These are phyloP conservation scores for Candida krabiensis DNA, from an alignment of 805 yeast species.

Conservation along the genomic window DNA sequence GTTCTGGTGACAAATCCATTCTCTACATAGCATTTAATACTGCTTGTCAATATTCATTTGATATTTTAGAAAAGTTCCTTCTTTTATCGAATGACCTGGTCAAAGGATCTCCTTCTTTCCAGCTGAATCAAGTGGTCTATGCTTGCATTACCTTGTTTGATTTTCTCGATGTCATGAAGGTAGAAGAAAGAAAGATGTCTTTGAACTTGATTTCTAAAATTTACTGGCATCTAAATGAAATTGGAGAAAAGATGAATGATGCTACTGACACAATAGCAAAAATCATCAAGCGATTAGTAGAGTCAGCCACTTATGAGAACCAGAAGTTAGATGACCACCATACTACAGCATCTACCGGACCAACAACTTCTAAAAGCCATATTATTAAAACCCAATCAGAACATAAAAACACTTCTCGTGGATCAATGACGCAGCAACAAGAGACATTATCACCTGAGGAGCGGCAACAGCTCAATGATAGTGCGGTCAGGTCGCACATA, in stretches of 20 bases:
- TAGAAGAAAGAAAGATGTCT: conserved; percentile 40
- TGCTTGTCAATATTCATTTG: conserved; percentile 44
- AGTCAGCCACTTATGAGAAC: conserved; percentile 37
- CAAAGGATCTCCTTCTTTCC: conserved; percentile 55
- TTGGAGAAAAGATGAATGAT: conserved; percentile 57
- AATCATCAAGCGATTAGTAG: conserved; percentile 51
- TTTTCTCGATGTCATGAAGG: conserved; percentile 39
- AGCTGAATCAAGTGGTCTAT: conserved; percentile 53
- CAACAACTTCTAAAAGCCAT: not conserved
- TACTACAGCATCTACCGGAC: conserved; percentile 2
- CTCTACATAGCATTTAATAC: conserved; percentile 32
- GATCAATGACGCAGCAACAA: conserved; percentile 24
- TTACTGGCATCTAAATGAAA: conserved; percentile 58
- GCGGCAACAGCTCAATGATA: conserved; percentile 8
- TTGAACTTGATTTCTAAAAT: conserved; percentile 49
- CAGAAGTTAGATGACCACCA: conserved; percentile 18
- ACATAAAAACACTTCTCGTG: not conserved
- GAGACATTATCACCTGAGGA: conserved; percentile 22
- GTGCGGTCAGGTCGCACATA: no score
- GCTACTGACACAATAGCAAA: conserved; percentile 61
- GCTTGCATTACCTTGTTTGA: conserved; percentile 55
- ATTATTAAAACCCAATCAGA: not conserved
- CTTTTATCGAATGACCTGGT: conserved; percentile 45
- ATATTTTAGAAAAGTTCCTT: conserved; percentile 44
- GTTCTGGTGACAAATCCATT: not conserved